Evolutionary conservation across 192 early-diverging fungal species (phyloP).

Genomic region (Coemansia sp.): DNA sequence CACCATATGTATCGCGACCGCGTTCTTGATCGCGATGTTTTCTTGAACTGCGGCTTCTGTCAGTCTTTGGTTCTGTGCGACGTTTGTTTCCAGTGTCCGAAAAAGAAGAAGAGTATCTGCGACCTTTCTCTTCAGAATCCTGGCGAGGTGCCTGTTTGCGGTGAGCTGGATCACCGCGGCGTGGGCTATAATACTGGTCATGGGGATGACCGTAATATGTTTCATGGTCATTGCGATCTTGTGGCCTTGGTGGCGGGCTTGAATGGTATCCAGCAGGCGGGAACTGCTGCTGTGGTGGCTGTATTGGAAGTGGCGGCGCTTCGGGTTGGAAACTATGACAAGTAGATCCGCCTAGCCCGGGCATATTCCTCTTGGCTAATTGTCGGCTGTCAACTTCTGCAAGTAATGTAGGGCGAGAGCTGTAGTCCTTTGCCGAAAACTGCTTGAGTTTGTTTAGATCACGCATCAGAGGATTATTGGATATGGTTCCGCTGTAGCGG

Average conservation of each 20-base stretch:
- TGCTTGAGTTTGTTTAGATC: slow-evolving; percentile 49
- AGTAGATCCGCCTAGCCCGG: slow-evolving; percentile 44
- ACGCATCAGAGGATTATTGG: slow-evolving; percentile 51
- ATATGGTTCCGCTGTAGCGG: slow-evolving; percentile 19
- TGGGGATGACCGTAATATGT: slow-evolving; percentile 7
- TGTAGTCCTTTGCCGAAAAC: slow-evolving; percentile 49
- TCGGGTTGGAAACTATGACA: slow-evolving; percentile 49
- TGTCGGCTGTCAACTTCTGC: slow-evolving; percentile 45
- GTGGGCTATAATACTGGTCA: slow-evolving; percentile 5
- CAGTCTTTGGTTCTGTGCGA: neutral
- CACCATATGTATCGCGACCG: slow-evolving; percentile 13
- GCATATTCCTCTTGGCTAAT: slow-evolving; percentile 46
- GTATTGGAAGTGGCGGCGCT: slow-evolving; percentile 2
- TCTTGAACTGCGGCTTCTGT: slow-evolving; percentile 5
- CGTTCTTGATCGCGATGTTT: slow-evolving; percentile 16
- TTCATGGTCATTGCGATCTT: slow-evolving; percentile 6
- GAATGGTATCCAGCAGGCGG: neutral
- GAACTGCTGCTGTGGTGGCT: slow-evolving; percentile 8
- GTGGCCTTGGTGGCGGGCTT: neutral
- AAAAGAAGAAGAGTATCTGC: slow-evolving; percentile 16
- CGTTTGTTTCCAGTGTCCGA: slow-evolving; percentile 21
- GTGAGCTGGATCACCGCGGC: slow-evolving; percentile 7
- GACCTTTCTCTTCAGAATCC: slow-evolving; percentile 9
- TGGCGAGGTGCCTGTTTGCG: slow-evolving; percentile 16
- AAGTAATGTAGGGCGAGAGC: slow-evolving; percentile 39